Base-by-base conservation (phyloP, 108 stramenopile species). In the Nitzschia putrida region DNA sequence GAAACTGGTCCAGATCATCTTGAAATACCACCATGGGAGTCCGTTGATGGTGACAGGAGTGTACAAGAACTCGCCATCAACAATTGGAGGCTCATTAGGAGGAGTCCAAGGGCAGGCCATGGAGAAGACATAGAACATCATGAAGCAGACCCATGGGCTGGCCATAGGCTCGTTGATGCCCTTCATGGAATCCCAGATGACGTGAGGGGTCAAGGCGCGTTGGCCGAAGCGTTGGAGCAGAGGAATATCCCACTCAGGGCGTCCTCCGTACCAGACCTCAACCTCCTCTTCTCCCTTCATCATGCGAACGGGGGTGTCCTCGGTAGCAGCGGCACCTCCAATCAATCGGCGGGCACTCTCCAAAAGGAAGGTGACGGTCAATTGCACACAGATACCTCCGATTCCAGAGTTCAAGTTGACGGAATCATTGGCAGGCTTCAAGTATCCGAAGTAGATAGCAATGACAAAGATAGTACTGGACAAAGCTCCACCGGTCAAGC, bases 241-340 rank as follows among this genome's bases (percentile, higher is more conserved):
- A 18, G 66, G 66, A 29, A 67, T 39, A 69, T 68, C 74, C 56
- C 55, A 75, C 9, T 8, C 25, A 26, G 74, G 66, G 41, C 57
- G 45, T 20, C 39, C 39, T 13, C 55, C 55, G 38, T 39, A 65
- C 18, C 29, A 13, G 22, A 72, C 51, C 8, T 14, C 16, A 29
- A 41, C 11, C 23, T 72, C 51, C 3, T 64, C 64, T 45, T 72
- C 39, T 11, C 41, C 60, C 40, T 40, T 40, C n/a, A 23, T 40
- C 20, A 13, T 14, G 13, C 14, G 18, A 9, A n/a, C 10, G 45
- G 43, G 25, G 66, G 13, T 9, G 18, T 39, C 41, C 9, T 20
- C 14, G 6, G 21, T 24, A 9, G 51, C 20, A 14, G 51, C 8
- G 51, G 26, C 9, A 0, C 26, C 37, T 20, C 13, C 39, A 2